Evolutionary conservation across 2,329 filamentous ascomycete species (phyloP), one percentile per base, ranked within the genome.

Genomic region (Cladophialophora immunda): DNA sequence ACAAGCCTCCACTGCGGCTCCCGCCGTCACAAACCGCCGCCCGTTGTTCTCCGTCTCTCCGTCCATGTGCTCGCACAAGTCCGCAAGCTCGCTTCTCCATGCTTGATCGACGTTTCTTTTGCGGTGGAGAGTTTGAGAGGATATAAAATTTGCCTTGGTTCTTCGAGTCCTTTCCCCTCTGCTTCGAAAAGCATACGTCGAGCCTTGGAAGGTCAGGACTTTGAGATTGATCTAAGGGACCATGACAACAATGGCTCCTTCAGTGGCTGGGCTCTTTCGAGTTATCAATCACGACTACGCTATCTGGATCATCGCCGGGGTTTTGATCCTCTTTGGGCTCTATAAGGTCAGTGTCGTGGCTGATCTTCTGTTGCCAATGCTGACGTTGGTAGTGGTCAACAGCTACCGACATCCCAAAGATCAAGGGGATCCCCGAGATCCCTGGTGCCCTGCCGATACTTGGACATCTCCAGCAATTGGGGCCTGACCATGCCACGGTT

Each of bases 391-490:
- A 70, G 68, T 70, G 68, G 68, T 65, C 68, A 55, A 70, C 66
- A 11, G 55, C 53, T 13, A 87, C 86, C 5, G 85, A 88, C 63
- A 81, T 81, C 0, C 82, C 85, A 6, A 82, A 84, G 70, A 86
- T 88, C 74, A 86, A 86, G 73, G 81, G 82, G 13, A 76, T 88
- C 1, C 85, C 86, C 1, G 84, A 87, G 69, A 83, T 88, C 34
- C 85, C 86, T 0, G 85, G 86, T 1, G 75, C 75, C 5, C 68
- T 86, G 2, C 86, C 86, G 2, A 68, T 89, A 5, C 85, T 89
- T 68, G 87, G 87, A 7, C 88, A 87, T 72, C 78, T 89, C 4
- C 71, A 86, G 1, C 81, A 86, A 66, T 81, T 89, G 4, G 85
- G 86, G 1, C 81, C 81, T 0, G 80, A 85, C 64, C 83, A 89